Conservation (phyloP, 2,329 filamentous ascomycete species). For the Aureobasidium sp. region DNA sequence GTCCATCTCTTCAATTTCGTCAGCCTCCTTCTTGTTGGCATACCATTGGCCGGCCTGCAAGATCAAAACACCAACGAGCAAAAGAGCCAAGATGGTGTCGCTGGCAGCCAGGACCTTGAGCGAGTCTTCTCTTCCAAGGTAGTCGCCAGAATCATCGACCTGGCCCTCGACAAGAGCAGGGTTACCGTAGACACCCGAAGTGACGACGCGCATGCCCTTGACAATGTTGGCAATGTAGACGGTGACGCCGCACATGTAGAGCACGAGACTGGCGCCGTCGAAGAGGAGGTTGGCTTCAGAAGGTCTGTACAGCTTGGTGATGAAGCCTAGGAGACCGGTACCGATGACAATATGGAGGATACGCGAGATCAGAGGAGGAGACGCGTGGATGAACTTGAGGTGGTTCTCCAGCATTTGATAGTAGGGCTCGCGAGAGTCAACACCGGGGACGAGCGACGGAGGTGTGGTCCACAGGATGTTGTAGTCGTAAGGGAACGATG, state of each 20-base stretch:
- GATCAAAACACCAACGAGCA: conserved; percentile 83
- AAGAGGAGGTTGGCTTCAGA: conserved; percentile 94
- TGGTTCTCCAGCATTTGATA: conserved; percentile 82
- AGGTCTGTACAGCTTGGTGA: conserved; percentile 90
- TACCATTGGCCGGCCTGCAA: conserved; percentile 98
- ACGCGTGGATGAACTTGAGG: conserved; percentile 82
- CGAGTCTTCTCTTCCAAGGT: conserved; percentile 78
- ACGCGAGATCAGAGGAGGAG: conserved; percentile 83
- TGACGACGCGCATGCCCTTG: conserved; percentile 82
- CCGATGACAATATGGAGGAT: conserved; percentile 90
- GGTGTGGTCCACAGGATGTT: conserved; percentile 73
- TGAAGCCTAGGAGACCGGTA: conserved; percentile 78
- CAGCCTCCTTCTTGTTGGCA: conserved; percentile 83
- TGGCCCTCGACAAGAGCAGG: conserved; percentile 29
- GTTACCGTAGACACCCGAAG: conserved; percentile 57
- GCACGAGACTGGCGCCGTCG: conserved; percentile 62
- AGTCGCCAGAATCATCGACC: conserved; percentile 44
- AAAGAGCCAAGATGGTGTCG: conserved; percentile 90
- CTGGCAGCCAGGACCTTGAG: conserved; percentile 85
- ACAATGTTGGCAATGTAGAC: conserved; percentile 96
- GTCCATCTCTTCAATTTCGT: conserved; percentile 63
- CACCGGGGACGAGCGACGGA: conserved; percentile 34
- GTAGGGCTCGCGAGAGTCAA: conserved; percentile 49
- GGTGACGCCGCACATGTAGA: conserved; percentile 77
- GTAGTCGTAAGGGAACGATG: conserved; percentile 91